Base-by-base conservation (phyloP, 2,329 filamentous ascomycete species). In the Elsinoe fawcettii region DNA sequence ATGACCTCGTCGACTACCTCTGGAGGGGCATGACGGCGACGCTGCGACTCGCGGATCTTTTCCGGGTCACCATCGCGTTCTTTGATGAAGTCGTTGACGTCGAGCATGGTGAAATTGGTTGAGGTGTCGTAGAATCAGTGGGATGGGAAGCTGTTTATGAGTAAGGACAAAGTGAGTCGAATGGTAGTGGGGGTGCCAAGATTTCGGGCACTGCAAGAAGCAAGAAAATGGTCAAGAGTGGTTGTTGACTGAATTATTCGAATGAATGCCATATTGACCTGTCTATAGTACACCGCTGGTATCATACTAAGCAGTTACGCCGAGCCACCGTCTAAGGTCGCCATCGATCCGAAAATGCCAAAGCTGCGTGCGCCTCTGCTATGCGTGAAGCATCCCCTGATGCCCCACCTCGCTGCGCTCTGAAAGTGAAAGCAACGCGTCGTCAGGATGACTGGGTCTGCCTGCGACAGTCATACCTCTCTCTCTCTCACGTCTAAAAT, bases 61-160 rank as follows among this genome's bases (percentile, higher is more conserved):
- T 95, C 87, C 14, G 90, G 89, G 75, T 97, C 84, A 65, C 93
- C 93, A 64, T 92, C 93, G 66, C 90, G 87, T 73, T 96, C 90
- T 70, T 81, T 69, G 66, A 78, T 77, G 68, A 78, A 79, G 66
- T 78, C 77, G 66, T 77, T 75, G 59, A 76, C 70, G 67, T 74
- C 72, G 59, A 75, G 60, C 72, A 74, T 74, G 22, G n/a, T 56
- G 54, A 7, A 27, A 34, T 32, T 54, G 49, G 32, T 6, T 34
- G n/a, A n/a, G n/a, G n/a, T 62, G 60, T 44, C 43, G 58, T 36
- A 30, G 6, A 3, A 14, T 11, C n/a, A 18, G 54, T 32, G 54
- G 5, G 9, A 18, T 5, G 12, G 32, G 25, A 41, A 54, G 30
- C 16, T 18, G 16, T 18, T 51, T 3, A n/a, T n/a, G 44, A 12